phyloP scores from a whole-genome alignment of 2,329 filamentous ascomycete genomes.

The Colletotrichum brevisporum region DNA sequence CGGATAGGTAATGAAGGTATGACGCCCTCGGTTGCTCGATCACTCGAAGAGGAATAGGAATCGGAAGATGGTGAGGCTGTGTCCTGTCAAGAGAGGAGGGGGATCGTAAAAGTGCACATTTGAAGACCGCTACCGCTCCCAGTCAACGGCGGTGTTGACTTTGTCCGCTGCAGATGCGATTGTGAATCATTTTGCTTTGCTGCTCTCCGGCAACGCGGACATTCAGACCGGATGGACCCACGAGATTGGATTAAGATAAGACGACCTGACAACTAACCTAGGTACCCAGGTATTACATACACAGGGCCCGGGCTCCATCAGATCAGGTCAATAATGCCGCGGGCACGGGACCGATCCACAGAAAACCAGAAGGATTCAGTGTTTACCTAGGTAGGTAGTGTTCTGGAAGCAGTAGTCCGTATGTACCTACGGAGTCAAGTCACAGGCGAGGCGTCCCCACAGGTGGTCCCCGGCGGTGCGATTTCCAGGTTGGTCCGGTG shows the following conservation, averaged over 20 bases:
- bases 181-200: slow-evolving; percentile 12
- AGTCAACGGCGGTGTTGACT: slow-evolving; percentile 15
- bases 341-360: slow-evolving; percentile 1
- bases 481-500: not conserved
- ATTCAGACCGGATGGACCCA: slow-evolving; percentile 20
- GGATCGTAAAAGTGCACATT: not conserved
- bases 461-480: not conserved
- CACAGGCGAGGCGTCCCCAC: slow-evolving; percentile 20
- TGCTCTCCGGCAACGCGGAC: slow-evolving; percentile 4
- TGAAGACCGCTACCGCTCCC: no score
- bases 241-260: slow-evolving; percentile 2
- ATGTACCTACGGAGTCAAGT: no score
- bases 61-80: no score
- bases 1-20: not conserved
- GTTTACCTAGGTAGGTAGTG: no score
- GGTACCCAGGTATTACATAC: no score
- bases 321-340: slow-evolving; percentile 28
- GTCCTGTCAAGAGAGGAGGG: not conserved
- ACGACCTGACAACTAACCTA: no score
- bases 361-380: not conserved
- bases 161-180: slow-evolving; percentile 19
- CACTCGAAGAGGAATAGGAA: slow-evolving; percentile 6
- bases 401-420: not conserved
- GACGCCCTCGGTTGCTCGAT: slow-evolving; percentile 8
- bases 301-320: not conserved